phyloP scores from a whole-genome alignment of 208 protist species.

The Blechomonas ayalai region DNA sequence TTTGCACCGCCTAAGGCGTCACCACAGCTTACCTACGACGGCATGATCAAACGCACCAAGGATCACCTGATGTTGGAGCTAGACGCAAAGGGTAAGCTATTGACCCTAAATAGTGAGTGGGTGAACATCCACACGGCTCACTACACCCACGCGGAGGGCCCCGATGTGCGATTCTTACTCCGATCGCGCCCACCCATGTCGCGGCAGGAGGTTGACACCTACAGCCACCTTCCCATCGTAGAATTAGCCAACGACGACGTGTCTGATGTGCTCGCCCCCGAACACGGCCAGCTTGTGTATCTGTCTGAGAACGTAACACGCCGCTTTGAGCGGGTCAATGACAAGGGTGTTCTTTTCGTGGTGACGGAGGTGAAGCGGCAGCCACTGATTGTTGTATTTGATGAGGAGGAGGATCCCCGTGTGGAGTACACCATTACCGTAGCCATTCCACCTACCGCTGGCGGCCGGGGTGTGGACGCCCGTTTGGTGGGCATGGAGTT shows the following conservation, averaged over 20 bases:
- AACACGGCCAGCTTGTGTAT: conserved; percentile 86
- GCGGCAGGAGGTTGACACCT: conserved; percentile 59
- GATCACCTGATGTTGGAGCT: conserved; percentile 59
- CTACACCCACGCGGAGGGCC: conserved; percentile 50
- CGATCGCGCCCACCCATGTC: conserved; percentile 56
- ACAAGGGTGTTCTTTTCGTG: conserved; percentile 47
- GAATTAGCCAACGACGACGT: conserved; percentile 77
- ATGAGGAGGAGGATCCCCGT: conserved; percentile 81
- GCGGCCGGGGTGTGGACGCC: conserved; percentile 47
- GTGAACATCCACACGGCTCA: conserved; percentile 72
- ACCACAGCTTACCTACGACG: conserved; percentile 67
- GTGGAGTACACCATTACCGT: conserved; percentile 72
- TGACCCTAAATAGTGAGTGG: conserved; percentile 60
- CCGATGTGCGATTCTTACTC: conserved; percentile 67
- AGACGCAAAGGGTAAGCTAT: conserved; percentile 51
- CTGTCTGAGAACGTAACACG: conserved; percentile 79
- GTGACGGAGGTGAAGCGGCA: conserved; percentile 72
- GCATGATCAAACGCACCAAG: conserved; percentile 60
- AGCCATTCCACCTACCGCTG: conserved; percentile 43
- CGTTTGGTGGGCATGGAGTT: conserved; percentile 58
- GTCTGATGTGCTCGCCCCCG: conserved; percentile 67
- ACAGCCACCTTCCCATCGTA: conserved; percentile 37
- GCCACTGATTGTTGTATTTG: conserved; percentile 80
- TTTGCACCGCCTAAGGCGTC: conserved; percentile 18
- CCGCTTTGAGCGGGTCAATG: conserved; percentile 66